Evolutionary conservation across 2,329 filamentous ascomycete species (phyloP).

Genomic region (Knufia fluminis): DNA sequence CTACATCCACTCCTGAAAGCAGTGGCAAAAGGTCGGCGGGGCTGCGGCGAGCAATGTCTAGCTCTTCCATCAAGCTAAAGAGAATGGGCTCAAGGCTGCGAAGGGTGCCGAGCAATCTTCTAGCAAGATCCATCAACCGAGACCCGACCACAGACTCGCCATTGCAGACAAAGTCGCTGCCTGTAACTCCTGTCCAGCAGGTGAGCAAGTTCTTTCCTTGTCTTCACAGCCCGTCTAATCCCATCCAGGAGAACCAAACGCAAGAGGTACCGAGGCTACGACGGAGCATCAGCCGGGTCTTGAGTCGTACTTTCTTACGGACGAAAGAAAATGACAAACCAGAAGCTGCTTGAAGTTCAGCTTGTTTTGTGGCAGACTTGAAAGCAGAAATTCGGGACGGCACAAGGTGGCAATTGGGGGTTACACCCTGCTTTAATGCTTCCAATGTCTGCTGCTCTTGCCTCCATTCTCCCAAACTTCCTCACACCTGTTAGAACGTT

Average conservation of each 20-base stretch:
- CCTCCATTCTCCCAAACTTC: too few species aligned
- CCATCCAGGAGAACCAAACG: not conserved
- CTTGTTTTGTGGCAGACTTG: not conserved
- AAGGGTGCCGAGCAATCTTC: not conserved
- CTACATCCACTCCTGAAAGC: not conserved
- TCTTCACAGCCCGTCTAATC: not conserved
- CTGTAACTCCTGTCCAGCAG: not conserved
- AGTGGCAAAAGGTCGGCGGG: not conserved
- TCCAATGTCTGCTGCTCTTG: too few species aligned
- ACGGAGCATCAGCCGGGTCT: not conserved
- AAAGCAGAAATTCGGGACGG: too few species aligned
- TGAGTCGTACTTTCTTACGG: not conserved
- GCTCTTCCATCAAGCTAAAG: not conserved
- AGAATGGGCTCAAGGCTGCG: constrained; percentile 5
- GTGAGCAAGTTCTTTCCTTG: not conserved
- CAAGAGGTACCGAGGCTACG: not conserved
- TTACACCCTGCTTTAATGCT: too few species aligned
- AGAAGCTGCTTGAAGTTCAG: not conserved
- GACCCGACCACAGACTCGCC: not conserved
- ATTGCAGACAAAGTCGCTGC: not conserved
- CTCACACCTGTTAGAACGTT: too few species aligned
- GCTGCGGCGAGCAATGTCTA: constrained; percentile 2
- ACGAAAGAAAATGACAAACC: not conserved
- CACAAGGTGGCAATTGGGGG: too few species aligned
- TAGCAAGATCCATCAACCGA: not conserved